Evolutionary conservation across 345 rosid species (phyloP), one percentile per base, ranked within the genome.

Genomic region (Acer campestre): DNA sequence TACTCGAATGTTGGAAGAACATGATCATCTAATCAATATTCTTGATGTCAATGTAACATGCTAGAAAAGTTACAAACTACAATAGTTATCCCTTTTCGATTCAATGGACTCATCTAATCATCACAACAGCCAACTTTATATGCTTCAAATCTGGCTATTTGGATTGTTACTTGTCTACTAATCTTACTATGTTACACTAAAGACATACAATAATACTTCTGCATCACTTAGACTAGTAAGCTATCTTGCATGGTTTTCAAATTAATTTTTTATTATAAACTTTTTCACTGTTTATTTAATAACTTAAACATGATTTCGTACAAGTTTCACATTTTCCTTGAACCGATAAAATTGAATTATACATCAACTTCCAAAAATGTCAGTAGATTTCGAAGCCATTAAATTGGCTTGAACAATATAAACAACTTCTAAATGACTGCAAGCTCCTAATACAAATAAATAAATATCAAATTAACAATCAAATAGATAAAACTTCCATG

Each of bases 301-400:
- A 49, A 16, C 59, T 44, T 46, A 38, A 13, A 22, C 48, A 22
- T 7, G 20, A 23, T 20, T 49, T 35, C 20, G 9, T 35, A 49
- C 20, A 18, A 7, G 40, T 25, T 51, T 14, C 59, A 23, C 29
- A 18, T 70, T 70, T 29, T 55, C 56, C 61, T 70, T 53, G 6
- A 29, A 27, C 6, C 16, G 11, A 42, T 55, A 22, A 70, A 51
- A 55, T 18, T 51, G 8, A 68, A 25, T 70, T 1, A 29, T 35
- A 35, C 38, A 35, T 35, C 7, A 71, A 35, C 63, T 58, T 20
- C 11, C 10, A 56, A 55, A 53, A 51, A 48, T 71, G 18, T n/a
- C 63, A 53, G 25, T 38, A 71, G 22, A 71, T 71, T 55, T 56
- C 13, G n/a, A 70, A 71, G 31, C 27, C 11, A 35, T 46, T 31